Evolutionary conservation across 768 basidiomycete species (phyloP).

Genomic region (Naganishia randhawae): DNA sequence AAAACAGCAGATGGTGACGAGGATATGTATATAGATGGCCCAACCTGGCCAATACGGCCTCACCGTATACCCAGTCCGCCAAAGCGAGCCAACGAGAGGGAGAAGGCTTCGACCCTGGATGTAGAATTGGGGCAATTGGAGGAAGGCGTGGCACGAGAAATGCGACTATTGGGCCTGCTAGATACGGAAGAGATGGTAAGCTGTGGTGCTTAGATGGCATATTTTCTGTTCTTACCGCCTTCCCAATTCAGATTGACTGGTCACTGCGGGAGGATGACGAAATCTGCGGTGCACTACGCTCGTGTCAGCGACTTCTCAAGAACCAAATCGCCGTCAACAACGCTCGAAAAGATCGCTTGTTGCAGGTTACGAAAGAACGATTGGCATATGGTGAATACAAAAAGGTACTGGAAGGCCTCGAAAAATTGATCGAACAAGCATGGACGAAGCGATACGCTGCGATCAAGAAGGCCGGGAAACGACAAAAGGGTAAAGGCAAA

Average conservation of each 20-base stretch:
- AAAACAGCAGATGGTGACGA: neutral
- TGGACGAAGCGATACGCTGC: constrained; percentile 63
- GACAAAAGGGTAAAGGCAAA: constrained; percentile 67
- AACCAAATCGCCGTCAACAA: constrained; percentile 77
- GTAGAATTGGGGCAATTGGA: constrained; percentile 55
- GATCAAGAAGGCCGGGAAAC: constrained; percentile 56
- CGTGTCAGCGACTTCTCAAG: constrained; percentile 77
- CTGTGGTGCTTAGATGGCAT: neutral
- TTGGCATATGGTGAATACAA: constrained; percentile 89
- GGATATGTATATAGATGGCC: neutral
- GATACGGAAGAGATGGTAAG: constrained; percentile 59
- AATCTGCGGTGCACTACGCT: constrained; percentile 81
- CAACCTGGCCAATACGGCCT: constrained; percentile 28
- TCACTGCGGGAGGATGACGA: constrained; percentile 70
- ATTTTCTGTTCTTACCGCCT: neutral
- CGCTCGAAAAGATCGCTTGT: constrained; percentile 69
- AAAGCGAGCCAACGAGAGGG: constrained; percentile 10
- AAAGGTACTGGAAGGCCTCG: constrained; percentile 75
- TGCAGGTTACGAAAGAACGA: constrained; percentile 73
- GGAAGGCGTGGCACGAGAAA: constrained; percentile 52
- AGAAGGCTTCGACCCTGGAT: constrained; percentile 59
- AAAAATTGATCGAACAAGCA: constrained; percentile 70
- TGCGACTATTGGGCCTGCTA: constrained; percentile 52
- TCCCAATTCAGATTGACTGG: constrained; percentile 47
- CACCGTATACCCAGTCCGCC: constrained; percentile 23